Evolutionary conservation across 352 stramenopile species (phyloP), one percentile per base, ranked within the genome.

Genomic region (Globisporangium canariense): DNA sequence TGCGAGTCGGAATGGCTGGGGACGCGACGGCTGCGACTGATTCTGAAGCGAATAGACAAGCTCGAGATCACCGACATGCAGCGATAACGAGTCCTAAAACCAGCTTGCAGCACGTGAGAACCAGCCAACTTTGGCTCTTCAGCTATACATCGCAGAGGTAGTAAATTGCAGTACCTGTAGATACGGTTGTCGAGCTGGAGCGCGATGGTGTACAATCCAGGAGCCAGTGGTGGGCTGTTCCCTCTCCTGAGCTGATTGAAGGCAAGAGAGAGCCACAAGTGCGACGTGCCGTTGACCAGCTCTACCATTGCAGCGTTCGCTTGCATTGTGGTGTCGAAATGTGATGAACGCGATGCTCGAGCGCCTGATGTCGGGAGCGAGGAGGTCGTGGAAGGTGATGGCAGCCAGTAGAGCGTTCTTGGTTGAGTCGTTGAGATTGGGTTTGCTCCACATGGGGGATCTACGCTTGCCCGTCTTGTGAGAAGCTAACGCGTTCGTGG

Each of bases 161-260:
- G 25, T 28, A 28, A 28, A 28, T 28, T 28, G 25, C 25, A 28
- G 25, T 28, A 68, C 63, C 46, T 58, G 55, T 14, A 68, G 13
- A 7, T 54, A 45, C 7, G 55, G 18, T 63, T 62, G 36, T 62
- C 30, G 38, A 68, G 40, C 49, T 60, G 47, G 34, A 68, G 57
- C 18, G 51, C 52, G 36, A 68, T 45, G 7, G 28, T 14, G 41
- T 64, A 68, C 1, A 14, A 10, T 32, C 46, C 55, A 32, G 40
- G 20, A 25, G 43, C 16, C n/a, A 53, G 22, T 14, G 47, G 22
- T 9, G 47, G 36, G 0, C 16, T 28, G 25, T 54, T 38, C 4
- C 1, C 36, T 14, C 22, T 34, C 14, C 45, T 32, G 18, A 64
- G 13, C 28, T 57, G 61, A 5, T 34, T 18, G 22, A 67, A 67